phyloP scores from a whole-genome alignment of 2,329 filamentous ascomycete species.

The Davidsoniella neocaledoniae region DNA sequence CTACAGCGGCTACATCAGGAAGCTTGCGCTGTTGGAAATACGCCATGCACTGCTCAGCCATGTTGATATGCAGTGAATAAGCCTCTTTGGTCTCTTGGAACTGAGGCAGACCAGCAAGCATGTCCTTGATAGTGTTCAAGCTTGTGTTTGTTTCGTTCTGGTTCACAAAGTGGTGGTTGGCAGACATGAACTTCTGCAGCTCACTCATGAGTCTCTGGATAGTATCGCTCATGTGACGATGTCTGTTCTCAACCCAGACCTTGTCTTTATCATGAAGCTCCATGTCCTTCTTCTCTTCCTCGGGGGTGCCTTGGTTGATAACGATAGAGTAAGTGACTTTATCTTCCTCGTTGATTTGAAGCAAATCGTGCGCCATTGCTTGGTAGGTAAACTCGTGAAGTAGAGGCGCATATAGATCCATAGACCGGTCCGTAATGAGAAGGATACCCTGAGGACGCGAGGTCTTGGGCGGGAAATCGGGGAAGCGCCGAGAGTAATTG shows the following conservation, averaged over 20 bases:
- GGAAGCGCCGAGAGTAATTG: slow-evolving; percentile 68
- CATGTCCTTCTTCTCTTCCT: slow-evolving; percentile 72
- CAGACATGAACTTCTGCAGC: slow-evolving; percentile 77
- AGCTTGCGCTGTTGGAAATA: slow-evolving; percentile 75
- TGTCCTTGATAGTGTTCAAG: slow-evolving; percentile 86
- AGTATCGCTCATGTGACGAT: slow-evolving; percentile 95
- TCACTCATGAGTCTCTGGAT: slow-evolving; percentile 85
- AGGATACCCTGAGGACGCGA: slow-evolving; percentile 66
- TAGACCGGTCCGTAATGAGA: slow-evolving; percentile 76
- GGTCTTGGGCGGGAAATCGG: slow-evolving; percentile 66
- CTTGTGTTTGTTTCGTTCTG: slow-evolving; percentile 52
- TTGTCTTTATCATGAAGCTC: slow-evolving; percentile 81
- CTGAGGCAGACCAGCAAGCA: slow-evolving; percentile 85
- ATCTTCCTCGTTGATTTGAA: slow-evolving; percentile 75
- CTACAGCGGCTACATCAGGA: slow-evolving; percentile 68
- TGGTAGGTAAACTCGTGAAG: slow-evolving; percentile 97
- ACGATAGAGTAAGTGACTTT: slow-evolving; percentile 73
- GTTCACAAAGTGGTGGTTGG: slow-evolving; percentile 85
- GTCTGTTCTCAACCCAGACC: slow-evolving; percentile 88
- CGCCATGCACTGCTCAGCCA: slow-evolving; percentile 96
- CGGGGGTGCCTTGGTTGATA: slow-evolving; percentile 54
- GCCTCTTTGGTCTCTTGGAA: slow-evolving; percentile 93
- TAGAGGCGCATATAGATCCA: slow-evolving; percentile 78
- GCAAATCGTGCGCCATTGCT: slow-evolving; percentile 88
- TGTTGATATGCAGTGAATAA: slow-evolving; percentile 84